phyloP scores from a whole-genome alignment of 2,329 filamentous ascomycete species.

The Bimuria novae-zelandiae region DNA sequence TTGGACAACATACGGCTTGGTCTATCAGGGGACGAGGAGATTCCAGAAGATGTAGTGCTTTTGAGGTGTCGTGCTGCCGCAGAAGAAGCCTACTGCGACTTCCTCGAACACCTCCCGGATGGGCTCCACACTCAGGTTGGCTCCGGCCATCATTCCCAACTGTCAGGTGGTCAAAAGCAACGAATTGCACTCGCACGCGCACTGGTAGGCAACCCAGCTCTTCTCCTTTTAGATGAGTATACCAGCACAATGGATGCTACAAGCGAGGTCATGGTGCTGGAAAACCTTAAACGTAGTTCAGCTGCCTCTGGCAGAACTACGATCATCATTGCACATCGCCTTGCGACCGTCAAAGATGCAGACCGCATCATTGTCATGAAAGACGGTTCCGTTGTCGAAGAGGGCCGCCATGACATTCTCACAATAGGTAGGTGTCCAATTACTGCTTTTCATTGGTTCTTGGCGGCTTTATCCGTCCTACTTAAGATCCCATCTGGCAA shows the following conservation, averaged over 20 bases:
- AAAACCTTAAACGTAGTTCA: constrained; percentile 38
- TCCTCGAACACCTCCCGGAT: constrained; percentile 41
- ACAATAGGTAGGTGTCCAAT: neutral
- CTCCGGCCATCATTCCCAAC: constrained; percentile 38
- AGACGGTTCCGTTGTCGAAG: constrained; percentile 37
- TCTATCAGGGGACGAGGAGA: constrained; percentile 20
- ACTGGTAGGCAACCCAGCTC: constrained; percentile 36
- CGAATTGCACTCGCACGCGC: constrained; percentile 45
- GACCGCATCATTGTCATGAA: constrained; percentile 45
- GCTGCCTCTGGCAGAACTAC: constrained; percentile 36
- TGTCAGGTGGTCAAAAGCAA: constrained; percentile 47
- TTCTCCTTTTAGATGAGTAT: constrained; percentile 44
- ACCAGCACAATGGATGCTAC: constrained; percentile 43
- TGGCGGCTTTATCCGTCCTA: too few relatives aligned
- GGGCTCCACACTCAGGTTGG: constrained; percentile 41
- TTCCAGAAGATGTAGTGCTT: constrained; percentile 46
- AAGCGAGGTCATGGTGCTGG: constrained; percentile 39
- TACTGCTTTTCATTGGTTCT: neutral
- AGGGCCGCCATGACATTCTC: constrained; percentile 39
- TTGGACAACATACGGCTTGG: constrained; percentile 45
- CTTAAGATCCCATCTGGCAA: too few relatives aligned
- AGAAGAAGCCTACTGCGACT: constrained; percentile 58
- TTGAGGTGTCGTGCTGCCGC: constrained; percentile 56
- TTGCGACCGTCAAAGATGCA: constrained; percentile 44
- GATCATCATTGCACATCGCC: constrained; percentile 44